Evolutionary conservation across 148 eudicot species (phyloP).

Genomic region (Salicornia ramosissima): DNA sequence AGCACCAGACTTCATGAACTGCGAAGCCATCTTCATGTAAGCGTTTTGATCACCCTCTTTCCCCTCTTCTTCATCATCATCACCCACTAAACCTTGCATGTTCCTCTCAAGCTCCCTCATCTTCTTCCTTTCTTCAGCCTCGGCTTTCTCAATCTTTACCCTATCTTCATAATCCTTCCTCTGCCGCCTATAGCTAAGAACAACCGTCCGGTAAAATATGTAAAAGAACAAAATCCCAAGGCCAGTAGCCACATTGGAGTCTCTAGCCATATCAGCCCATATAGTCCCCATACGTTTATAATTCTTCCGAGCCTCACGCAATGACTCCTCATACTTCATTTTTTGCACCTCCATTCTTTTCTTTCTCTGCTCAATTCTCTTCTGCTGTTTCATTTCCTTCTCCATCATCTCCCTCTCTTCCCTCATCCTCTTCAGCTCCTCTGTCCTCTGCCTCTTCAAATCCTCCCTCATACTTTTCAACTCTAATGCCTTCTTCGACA

Average conservation of each 20-base stretch:
- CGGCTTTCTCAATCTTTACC: constrained; percentile 86
- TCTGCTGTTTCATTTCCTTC: constrained; percentile 49
- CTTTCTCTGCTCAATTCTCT: constrained; percentile 53
- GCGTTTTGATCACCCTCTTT: constrained; percentile 51
- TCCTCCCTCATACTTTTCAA: constrained; percentile 71
- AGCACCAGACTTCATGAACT: constrained; percentile 92
- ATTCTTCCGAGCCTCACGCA: constrained; percentile 38
- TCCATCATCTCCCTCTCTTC: constrained; percentile 59
- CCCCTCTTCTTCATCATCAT: constrained; percentile 59
- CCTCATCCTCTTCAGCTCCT: constrained; percentile 45
- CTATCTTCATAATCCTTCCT: constrained; percentile 93
- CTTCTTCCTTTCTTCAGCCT: constrained; percentile 84
- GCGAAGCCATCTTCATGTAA: constrained; percentile 70
- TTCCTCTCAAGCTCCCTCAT: constrained; percentile 73
- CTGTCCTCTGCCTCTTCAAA: constrained; percentile 41
- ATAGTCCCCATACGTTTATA: constrained; percentile 36
- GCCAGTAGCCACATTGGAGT: constrained; percentile 50
- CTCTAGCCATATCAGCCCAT: constrained; percentile 59
- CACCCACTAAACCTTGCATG: constrained; percentile 52
- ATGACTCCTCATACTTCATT: constrained; percentile 41
- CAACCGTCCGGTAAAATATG: constrained; percentile 67
- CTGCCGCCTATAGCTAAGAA: constrained; percentile 62
- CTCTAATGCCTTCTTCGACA: constrained; percentile 66
- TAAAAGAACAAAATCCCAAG: constrained; percentile 66
- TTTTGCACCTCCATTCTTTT: constrained; percentile 47